Evolutionary conservation across 2,329 filamentous ascomycete species (phyloP).

Genomic region (Talaromyces sp.): DNA sequence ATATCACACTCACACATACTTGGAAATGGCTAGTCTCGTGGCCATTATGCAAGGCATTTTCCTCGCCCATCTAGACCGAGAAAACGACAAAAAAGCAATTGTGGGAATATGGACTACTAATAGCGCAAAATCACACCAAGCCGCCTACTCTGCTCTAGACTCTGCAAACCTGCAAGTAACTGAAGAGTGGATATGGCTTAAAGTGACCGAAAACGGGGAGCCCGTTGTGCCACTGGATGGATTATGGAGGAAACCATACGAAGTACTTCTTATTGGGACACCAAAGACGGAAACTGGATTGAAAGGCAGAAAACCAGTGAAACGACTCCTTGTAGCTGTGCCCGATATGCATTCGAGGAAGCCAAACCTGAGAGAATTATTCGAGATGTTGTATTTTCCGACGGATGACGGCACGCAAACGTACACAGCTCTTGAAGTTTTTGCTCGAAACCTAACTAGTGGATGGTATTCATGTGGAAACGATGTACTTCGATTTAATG

Average conservation of each 20-base stretch:
- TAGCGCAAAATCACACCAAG: constrained; percentile 45
- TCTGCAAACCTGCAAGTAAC: constrained; percentile 45
- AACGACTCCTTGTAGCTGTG: constrained; percentile 54
- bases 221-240: constrained; percentile 50
- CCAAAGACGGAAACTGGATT: constrained; percentile 12
- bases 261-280: constrained; percentile 50
- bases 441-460: constrained; percentile 55
- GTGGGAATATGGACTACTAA: constrained; percentile 62
- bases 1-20: constrained; percentile 37
- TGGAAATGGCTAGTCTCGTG: constrained; percentile 25
- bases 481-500: constrained; percentile 59
- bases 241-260: constrained; percentile 58
- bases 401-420: background rate
- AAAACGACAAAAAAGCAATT: constrained; percentile 27
- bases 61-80: constrained; percentile 33
- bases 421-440: constrained; percentile 56
- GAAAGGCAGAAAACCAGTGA: constrained; percentile 16
- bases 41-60: constrained; percentile 42
- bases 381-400: constrained; percentile 38
- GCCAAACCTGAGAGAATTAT: constrained; percentile 54
- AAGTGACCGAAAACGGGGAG: constrained; percentile 51
- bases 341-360: constrained; percentile 64
- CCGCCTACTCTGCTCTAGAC: constrained; percentile 41
- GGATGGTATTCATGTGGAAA: constrained; percentile 62
- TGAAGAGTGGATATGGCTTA: constrained; percentile 64